Evolutionary conservation across 768 basidiomycete genomes (phyloP).

Genomic region (Sarcodon sp.): DNA sequence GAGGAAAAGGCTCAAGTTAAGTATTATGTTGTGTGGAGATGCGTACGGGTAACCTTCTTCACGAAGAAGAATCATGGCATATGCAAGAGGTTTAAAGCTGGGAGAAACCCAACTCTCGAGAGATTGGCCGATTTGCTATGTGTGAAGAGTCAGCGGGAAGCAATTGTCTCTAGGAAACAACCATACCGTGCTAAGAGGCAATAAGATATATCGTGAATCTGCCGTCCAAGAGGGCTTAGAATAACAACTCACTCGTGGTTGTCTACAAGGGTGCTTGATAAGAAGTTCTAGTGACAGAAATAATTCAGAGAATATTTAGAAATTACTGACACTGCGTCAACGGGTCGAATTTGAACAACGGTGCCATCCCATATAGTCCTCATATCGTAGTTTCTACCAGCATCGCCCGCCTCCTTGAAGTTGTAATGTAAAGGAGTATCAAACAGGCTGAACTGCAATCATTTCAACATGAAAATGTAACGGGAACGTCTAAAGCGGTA

Average conservation of each 20-base stretch:
- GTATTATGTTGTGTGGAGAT: neutral
- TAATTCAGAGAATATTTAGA: too few species aligned
- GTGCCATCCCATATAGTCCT: slow-evolving; percentile 60
- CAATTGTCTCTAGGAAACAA: slow-evolving; percentile 1
- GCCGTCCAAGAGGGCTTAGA: neutral
- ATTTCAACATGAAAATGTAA: too few species aligned
- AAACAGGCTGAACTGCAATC: slow-evolving; percentile 66
- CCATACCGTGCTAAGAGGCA: slow-evolving; percentile 43
- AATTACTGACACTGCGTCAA: slow-evolving; percentile 58
- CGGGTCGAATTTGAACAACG: slow-evolving; percentile 52
- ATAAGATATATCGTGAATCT: neutral
- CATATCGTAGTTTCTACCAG: slow-evolving; percentile 59
- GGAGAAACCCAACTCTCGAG: slow-evolving; percentile 73
- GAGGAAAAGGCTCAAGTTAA: neutral
- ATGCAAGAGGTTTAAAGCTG: slow-evolving; percentile 72
- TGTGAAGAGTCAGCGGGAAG: neutral
- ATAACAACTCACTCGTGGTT: slow-evolving; percentile 65
- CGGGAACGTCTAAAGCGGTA: too few species aligned
- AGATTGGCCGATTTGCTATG: slow-evolving; percentile 55
- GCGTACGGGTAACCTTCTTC: slow-evolving; percentile 63
- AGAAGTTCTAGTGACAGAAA: too few species aligned
- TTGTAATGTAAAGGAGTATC: slow-evolving; percentile 86
- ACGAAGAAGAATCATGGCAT: slow-evolving; percentile 67
- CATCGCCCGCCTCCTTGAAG: slow-evolving; percentile 64
- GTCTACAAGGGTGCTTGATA: slow-evolving; percentile 44